Evolutionary conservation across 1,284 basidiomycete genomes (phyloP), one percentile per base, ranked within the genome.

Genomic region (Pseudozyma pruni): DNA sequence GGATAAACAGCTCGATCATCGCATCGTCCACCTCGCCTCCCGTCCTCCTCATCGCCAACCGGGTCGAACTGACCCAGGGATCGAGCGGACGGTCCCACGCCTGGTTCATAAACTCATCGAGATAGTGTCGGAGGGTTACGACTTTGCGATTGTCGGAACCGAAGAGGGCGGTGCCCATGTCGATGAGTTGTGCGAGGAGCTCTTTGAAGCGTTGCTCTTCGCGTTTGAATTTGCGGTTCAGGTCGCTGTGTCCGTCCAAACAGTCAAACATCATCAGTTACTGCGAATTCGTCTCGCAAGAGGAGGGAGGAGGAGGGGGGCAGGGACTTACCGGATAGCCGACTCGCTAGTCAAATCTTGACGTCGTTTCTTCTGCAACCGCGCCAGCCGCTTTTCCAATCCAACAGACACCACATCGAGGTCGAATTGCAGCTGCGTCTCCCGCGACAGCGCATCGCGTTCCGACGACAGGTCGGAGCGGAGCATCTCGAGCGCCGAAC

Each of bases 21-120:
- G 67, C 59, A 52, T 70, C 67, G 45, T 70, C 67, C 32, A 70
- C 60, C 23, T 62, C 58, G 1, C 55, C 52, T 2, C 48, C 58
- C 14, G 60, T 57, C 16, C 60, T 50, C 6, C 56, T 37, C 13
- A 50, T 32, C 4, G 62, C 62, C 7, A 66, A 31, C 38, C 34
- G 54, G 2, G 27, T 40, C 1, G 62, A 42, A 25, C 62, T 66
- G 20, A 70, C 60, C 59, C 60, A 70, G 14, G 68, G 68, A 54
- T 71, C 68, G 34, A 64, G 19, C 31, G 68, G 68, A 16, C 41
- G 41, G 17, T 71, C 68, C 68, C 68, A 71, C 1, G 61, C 61
- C 23, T 63, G 61, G 31, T 71, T 71, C 61, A 71, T 60, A 10
- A 71, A 60, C 16, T 58, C 61, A 35, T 71, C 67, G 52, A 64